Evolutionary conservation across 140 eudicot genomes (phyloP).

Genomic region (Ambrosia hybrid): DNA sequence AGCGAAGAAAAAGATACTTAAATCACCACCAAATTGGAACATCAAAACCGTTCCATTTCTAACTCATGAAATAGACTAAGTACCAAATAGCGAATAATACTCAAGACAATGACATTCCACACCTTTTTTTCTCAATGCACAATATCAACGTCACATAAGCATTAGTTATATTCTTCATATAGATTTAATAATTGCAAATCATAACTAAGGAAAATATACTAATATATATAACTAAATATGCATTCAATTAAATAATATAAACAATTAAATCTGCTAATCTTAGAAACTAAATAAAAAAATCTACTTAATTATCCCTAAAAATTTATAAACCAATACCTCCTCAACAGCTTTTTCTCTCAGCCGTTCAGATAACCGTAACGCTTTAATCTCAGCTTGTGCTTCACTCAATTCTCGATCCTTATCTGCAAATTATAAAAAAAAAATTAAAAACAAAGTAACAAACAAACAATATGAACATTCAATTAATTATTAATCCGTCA

Average conservation of each 20-base stretch:
- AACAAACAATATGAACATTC: slow-evolving; percentile 28
- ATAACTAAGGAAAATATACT: slow-evolving; percentile 5
- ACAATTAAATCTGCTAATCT: slow-evolving; percentile 2
- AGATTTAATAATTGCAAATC: slow-evolving; percentile 15
- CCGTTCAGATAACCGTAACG: slow-evolving; percentile 77
- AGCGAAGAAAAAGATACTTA: neutral
- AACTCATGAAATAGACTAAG: neutral
- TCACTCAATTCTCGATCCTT: slow-evolving; percentile 90
- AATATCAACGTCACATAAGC: slow-evolving; percentile 14
- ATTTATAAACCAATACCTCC: slow-evolving; percentile 57
- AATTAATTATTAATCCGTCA: slow-evolving; percentile 19
- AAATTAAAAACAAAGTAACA: no score
- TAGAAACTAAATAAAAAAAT: slow-evolving; percentile 13
- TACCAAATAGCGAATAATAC: neutral
- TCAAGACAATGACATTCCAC: neutral
- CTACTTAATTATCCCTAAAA: slow-evolving; percentile 10
- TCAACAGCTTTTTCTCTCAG: slow-evolving; percentile 93
- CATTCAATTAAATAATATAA: no score
- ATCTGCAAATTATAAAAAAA: no score
- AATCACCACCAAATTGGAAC: slow-evolving; percentile 20
- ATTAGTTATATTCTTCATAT: slow-evolving; percentile 18
- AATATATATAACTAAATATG: no score
- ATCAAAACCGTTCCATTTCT: slow-evolving; percentile 15
- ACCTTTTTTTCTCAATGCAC: slow-evolving; percentile 10
- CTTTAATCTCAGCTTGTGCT: slow-evolving; percentile 91